A percentile compares a stretch with the other conserved stretches of the same genome.
Conservation (phyloP, 306 rosid species). For the Malus orientalis region DNA sequence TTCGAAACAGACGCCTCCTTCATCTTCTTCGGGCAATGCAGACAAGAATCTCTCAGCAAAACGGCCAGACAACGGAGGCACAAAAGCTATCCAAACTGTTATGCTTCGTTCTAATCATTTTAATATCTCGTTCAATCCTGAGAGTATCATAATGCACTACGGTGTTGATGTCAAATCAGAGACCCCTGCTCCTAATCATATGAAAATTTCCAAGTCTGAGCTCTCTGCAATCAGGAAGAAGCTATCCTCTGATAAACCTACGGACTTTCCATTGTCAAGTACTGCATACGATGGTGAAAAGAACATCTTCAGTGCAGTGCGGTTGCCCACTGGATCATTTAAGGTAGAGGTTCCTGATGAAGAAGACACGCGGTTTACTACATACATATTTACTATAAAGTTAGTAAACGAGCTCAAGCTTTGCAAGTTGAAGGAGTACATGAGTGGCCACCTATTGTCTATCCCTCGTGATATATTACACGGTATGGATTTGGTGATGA, state of each 20-base stretch:
- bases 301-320: slow-evolving; percentile 47
- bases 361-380: slow-evolving; percentile 34
- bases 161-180: slow-evolving; percentile 40
- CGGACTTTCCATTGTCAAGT: slow-evolving; percentile 34
- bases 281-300: slow-evolving; percentile 71
- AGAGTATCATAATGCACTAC: slow-evolving; percentile 45
- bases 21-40: slow-evolving; percentile 1
- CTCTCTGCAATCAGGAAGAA: slow-evolving; percentile 43
- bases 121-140: slow-evolving; percentile 34
- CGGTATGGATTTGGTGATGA: slow-evolving; percentile 68
- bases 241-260: slow-evolving; percentile 42
- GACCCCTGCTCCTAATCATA: slow-evolving; percentile 21
- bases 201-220: slow-evolving; percentile 40
- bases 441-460: slow-evolving; percentile 23
- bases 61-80: slow-evolving; percentile 64
- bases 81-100: slow-evolving; percentile 12
- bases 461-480: slow-evolving; percentile 68
- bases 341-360: slow-evolving; percentile 41
- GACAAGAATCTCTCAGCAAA: slow-evolving; percentile 26
- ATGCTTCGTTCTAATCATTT: slow-evolving; percentile 50
- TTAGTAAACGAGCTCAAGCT: slow-evolving; percentile 40
- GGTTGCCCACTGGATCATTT: slow-evolving; percentile 47
- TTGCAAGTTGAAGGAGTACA: slow-evolving; percentile 46
- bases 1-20: neutral
- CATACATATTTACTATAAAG: slow-evolving; percentile 35